Conservation (phyloP, 805 yeast species). For the Metschnikowia henanensis region DNA sequence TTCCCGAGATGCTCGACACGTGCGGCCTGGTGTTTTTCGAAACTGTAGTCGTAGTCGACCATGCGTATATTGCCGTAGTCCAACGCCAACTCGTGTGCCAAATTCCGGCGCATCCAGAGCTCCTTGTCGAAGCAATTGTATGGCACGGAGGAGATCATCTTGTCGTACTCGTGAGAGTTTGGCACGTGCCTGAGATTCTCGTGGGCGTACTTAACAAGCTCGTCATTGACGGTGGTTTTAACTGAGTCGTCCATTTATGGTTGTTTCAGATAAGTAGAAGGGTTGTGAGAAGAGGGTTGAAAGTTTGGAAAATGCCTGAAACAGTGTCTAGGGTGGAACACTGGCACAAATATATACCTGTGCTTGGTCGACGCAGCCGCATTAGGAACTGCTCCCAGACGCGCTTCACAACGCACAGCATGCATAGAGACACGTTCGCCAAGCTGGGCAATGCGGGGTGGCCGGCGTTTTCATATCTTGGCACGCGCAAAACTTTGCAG, state of each 20-base stretch:
- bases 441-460: background rate
- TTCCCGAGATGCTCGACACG: constrained; percentile 35
- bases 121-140: constrained; percentile 39
- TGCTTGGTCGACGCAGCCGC: background rate
- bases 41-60: constrained; percentile 30
- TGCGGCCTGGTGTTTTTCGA: constrained; percentile 31
- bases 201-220: constrained; percentile 36
- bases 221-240: constrained; percentile 24
- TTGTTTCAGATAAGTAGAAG: too few relatives aligned
- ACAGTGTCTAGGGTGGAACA: too few relatives aligned
- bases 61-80: constrained; percentile 36
- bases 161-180: constrained; percentile 46
- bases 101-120: constrained; percentile 27
- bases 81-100: constrained; percentile 34
- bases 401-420: background rate
- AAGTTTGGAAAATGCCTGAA: too few relatives aligned
- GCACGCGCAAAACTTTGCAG: background rate
- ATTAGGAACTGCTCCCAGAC: background rate
- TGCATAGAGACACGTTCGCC: background rate
- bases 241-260: background rate
- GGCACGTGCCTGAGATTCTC: constrained; percentile 35
- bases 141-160: constrained; percentile 53
- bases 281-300: background rate
- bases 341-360: background rate
- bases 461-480: background rate